These are phyloP conservation scores for Penicillium sp. DNA, from an alignment of 2,329 filamentous ascomycete genomes.

Conservation along the genomic window DNA sequence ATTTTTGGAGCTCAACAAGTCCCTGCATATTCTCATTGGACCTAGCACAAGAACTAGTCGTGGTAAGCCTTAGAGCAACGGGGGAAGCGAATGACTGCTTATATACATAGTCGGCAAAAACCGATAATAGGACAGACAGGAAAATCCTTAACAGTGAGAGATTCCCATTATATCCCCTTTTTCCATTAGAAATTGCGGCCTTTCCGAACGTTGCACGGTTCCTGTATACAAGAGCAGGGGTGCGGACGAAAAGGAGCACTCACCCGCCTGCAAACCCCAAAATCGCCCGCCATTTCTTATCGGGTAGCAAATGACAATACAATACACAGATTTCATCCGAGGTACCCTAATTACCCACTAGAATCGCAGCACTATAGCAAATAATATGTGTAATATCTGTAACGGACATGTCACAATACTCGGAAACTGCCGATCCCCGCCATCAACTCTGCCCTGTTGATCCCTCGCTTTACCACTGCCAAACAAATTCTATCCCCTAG, in stretches of 20 bases:
- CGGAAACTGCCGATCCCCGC: constrained; percentile 34
- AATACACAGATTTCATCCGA: neutral
- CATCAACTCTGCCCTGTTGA: constrained; percentile 10
- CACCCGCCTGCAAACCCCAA: neutral
- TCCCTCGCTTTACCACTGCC: neutral
- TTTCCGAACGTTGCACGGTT: too few relatives aligned
- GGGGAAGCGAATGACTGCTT: too few relatives aligned
- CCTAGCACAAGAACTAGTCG: too few relatives aligned
- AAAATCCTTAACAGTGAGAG: too few relatives aligned
- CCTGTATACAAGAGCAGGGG: too few relatives aligned
- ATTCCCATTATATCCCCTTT: too few relatives aligned
- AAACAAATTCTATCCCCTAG: neutral
- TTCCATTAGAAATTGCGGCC: too few relatives aligned
- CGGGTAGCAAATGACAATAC: constrained; percentile 12
- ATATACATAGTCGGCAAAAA: too few relatives aligned
- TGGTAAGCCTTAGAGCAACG: too few relatives aligned
- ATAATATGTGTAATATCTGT: neutral
- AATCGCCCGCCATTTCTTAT: constrained; percentile 7
- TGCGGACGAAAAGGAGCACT: neutral
- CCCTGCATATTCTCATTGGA: too few relatives aligned
- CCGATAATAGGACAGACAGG: too few relatives aligned
- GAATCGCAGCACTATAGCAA: neutral
- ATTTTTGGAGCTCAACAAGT: too few relatives aligned
- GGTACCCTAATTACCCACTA: neutral
- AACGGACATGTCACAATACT: constrained; percentile 5